Percentiles rank a stretch among this genome's conserved stretches.
Conservation (phyloP, 352 stramenopile species). For the Pythium folliculosum region DNA sequence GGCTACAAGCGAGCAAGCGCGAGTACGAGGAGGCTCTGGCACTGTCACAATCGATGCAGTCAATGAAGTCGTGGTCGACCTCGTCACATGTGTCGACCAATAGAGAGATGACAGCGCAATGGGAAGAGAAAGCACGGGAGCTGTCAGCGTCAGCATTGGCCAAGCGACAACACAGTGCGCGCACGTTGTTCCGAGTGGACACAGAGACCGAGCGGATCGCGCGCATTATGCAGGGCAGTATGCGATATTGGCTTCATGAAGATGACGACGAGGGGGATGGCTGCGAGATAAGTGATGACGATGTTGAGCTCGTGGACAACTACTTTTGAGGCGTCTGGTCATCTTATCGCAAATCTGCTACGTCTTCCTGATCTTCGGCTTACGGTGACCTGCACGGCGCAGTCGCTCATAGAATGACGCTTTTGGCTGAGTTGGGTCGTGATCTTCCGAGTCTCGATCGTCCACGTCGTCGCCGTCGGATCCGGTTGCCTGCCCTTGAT, state of each 20-base stretch:
- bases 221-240: constrained; percentile 74
- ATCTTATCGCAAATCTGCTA: constrained; percentile 12
- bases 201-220: constrained; percentile 81
- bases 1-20: constrained; percentile 16
- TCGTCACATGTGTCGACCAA: not conserved
- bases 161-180: constrained; percentile 1
- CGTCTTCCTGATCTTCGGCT: constrained; percentile 45
- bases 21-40: constrained; percentile 25
- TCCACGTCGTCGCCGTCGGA: constrained; percentile 24
- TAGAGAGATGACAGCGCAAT: not conserved
- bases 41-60: constrained; percentile 14
- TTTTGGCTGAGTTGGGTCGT: constrained; percentile 33
- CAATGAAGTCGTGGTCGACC: constrained; percentile 14
- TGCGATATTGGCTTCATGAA: constrained; percentile 62
- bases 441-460: constrained; percentile 21
- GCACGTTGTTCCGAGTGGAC: constrained; percentile 35
- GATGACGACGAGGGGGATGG: constrained; percentile 42
- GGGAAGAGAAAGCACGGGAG: constrained; percentile 10
- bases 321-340: constrained; percentile 30
- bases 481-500: constrained; percentile 4
- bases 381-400: constrained; percentile 53
- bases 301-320: constrained; percentile 9
- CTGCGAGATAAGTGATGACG: constrained; percentile 23
- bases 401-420: constrained; percentile 84
- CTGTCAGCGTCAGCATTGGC: constrained; percentile 17